These are phyloP conservation scores for Collybiopsis luxurians DNA, from an alignment of 768 basidiomycete genomes.

Conservation along the genomic window DNA sequence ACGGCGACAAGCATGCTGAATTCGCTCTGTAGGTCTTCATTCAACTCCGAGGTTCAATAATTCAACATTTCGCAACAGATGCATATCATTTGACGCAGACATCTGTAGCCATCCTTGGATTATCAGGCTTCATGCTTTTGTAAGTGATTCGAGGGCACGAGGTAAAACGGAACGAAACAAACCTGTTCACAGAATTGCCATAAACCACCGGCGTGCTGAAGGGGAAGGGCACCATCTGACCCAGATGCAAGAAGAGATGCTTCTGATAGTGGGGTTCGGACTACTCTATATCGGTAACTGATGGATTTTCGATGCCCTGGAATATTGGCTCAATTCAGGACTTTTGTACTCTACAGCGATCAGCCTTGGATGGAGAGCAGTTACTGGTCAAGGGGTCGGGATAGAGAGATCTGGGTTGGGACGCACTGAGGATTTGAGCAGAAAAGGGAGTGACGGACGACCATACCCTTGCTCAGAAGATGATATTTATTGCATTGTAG, in stretches of 20 bases:
- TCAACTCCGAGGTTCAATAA: neutral
- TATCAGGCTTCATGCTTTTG: conserved; percentile 65
- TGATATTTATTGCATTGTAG: conserved; percentile 66
- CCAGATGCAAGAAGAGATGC: conserved; percentile 69
- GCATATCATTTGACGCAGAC: conserved; percentile 69
- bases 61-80: conserved; percentile 31
- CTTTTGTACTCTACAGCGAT: conserved; percentile 10
- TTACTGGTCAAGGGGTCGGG: neutral
- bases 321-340: neutral
- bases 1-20: conserved; percentile 48
- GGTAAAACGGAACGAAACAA: neutral
- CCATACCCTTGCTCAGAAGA: conserved; percentile 58
- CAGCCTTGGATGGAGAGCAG: conserved; percentile 6
- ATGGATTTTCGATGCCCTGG: neutral
- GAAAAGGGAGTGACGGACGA: conserved; percentile 22
- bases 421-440: conserved; percentile 6
- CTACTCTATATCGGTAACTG: conserved; percentile 74
- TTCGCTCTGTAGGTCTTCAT: conserved; percentile 36
- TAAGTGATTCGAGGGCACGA: conserved; percentile 30
- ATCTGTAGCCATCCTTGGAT: conserved; percentile 66
- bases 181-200: conserved; percentile 46
- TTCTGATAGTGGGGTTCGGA: conserved; percentile 69
- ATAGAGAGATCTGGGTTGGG: conserved; percentile 1
- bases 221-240: conserved; percentile 59
- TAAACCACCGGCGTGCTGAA: conserved; percentile 50